Base-by-base conservation (phyloP, 805 yeast species). In the Lachancea fermentati region DNA sequence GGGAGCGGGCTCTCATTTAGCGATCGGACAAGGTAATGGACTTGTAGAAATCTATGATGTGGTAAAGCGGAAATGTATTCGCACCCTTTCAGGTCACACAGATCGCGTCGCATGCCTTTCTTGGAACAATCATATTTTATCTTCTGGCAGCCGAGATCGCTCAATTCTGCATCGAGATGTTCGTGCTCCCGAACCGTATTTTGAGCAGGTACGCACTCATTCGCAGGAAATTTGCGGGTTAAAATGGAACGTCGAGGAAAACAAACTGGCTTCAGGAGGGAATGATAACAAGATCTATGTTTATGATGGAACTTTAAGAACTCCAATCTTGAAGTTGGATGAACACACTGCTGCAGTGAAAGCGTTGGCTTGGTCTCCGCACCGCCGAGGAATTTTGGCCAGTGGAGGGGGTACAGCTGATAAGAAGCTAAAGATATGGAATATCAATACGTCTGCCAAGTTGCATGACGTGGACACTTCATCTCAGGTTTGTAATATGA, bases 331-430 rank as follows among this genome's bases (percentile, higher is more conserved):
- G 55, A 80, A 72, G 44, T 83, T 88, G 52, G 69, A 72, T 2
- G 96, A 87, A 47, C 97, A 93, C 60, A 78, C 76, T 13, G 97
- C 97, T 1, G 98, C 98, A 0, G 95, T 93, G 3, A 93, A 93
- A 63, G 98, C 97, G 0, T 73, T 93, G 39, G 85, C 95, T 2
- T 93, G 98, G 98, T 85, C 95, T 1, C 97, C 98, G 2, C 97
- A 93, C 58, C 96, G 87, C 58, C 69, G 97, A 41, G 97, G 97
- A 1, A 73, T 89, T 2, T 62, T 93, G 41, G 97, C 97, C 1
- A 77, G 93, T 1, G 98, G 98, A 12, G 98, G 98, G 14, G 98
- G 98, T 28, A 88, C 97, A 0, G 89, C 94, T 1, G 98, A 93
- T 62, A 78, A 91, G 42, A 74, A 81, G 30, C 82, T 93, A 51